These are phyloP conservation scores for Juncus inflexus DNA, from an alignment of 176 grass and related monocot species.

Conservation along the genomic window DNA sequence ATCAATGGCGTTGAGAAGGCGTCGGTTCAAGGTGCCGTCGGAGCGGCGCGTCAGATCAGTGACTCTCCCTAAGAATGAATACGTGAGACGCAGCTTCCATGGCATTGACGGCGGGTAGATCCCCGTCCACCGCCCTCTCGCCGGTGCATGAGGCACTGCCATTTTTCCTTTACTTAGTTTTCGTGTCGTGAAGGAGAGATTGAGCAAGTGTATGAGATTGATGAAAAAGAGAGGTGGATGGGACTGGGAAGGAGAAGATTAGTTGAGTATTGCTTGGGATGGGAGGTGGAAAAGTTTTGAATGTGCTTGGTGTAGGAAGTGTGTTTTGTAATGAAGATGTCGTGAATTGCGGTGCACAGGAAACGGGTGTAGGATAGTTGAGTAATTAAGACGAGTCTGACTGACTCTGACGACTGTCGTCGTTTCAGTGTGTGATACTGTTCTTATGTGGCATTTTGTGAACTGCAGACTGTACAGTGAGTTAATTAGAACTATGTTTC, in stretches of 20 bases:
- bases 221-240: not conserved
- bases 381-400: no score
- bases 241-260: not conserved
- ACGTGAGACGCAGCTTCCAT: conserved; percentile 39
- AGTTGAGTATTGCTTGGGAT: no score
- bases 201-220: not conserved
- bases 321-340: no score
- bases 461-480: no score
- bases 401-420: no score
- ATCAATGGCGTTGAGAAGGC: conserved; percentile 33
- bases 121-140: not conserved
- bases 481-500: no score
- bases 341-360: no score
- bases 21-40: conserved; percentile 64
- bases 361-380: no score
- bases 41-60: conserved; percentile 45
- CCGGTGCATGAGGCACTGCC: conserved; percentile 3
- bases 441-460: no score
- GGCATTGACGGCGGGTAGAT: conserved; percentile 45
- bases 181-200: not conserved
- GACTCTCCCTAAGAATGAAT: conserved; percentile 26
- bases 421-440: no score
- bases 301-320: no score
- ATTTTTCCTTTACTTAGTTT: conserved; percentile 16
- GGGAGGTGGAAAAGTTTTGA: no score